A percentile compares a stretch with the other conserved stretches of the same genome.
Evolutionary conservation across 2,329 filamentous ascomycete species (phyloP).

Genomic region (Penicillium paneum): DNA sequence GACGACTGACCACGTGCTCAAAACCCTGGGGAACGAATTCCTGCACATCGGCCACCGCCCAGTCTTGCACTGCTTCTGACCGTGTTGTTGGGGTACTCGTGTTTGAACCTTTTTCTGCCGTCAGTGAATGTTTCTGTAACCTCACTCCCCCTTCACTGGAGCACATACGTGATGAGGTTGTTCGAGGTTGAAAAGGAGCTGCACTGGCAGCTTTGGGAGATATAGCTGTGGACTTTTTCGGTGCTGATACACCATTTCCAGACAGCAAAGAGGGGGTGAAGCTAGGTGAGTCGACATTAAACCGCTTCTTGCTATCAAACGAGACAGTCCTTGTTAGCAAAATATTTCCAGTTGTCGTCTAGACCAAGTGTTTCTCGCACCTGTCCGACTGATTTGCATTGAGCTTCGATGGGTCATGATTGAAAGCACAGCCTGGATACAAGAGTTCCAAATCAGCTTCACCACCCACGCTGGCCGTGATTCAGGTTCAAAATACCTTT

Average conservation of each 20-base stretch:
- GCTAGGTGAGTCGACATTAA: conserved; percentile 94
- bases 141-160: background rate
- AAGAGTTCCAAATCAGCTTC: conserved; percentile 11
- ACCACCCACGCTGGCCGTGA: background rate
- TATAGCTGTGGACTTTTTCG: conserved; percentile 68
- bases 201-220: conserved; percentile 89
- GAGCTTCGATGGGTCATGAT: conserved; percentile 72
- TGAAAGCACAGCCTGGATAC: conserved; percentile 69
- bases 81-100: conserved; percentile 40
- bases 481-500: conserved; percentile 53
- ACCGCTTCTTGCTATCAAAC: conserved; percentile 58
- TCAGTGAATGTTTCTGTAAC: conserved; percentile 20
- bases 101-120: conserved; percentile 36
- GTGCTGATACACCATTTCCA: conserved; percentile 36
- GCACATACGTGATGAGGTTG: conserved; percentile 39
- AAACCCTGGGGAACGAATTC: conserved; percentile 56
- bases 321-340: conserved; percentile 18
- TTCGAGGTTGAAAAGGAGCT: conserved; percentile 55
- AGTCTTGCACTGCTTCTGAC: conserved; percentile 43
- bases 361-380: conserved; percentile 22
- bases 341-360: background rate
- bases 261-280: conserved; percentile 68
- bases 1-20: conserved; percentile 48
- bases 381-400: conserved; percentile 43
- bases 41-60: conserved; percentile 45